Evolutionary conservation across 345 rosid genomes (phyloP), one percentile per base, ranked within the genome.

Genomic region (Moricandia arvensis): DNA sequence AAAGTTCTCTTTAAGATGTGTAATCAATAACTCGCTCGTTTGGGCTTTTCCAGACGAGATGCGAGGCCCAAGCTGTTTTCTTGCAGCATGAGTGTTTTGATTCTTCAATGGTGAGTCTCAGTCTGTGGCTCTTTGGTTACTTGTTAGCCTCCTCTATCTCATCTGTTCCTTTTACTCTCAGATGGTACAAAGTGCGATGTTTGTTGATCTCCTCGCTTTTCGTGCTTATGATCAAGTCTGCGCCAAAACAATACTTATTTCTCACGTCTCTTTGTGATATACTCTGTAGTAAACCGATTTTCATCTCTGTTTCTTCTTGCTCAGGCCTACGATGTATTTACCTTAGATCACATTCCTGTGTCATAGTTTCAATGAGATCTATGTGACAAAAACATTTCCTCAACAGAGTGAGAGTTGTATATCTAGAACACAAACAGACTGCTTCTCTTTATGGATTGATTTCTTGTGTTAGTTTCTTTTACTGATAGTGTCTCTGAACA

Each of bases 151-250:
- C n/a, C 7, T 31, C 35, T 31, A 31, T 31, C 35, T 31, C 7
- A 37, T 37, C 11, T 37, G 8, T 5, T 37, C 8, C 12, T 6
- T 63, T 61, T 33, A 69, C 34, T 59, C 66, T 61, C 88, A 94
- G 97, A 53, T 94, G 97, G 93, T 94, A 59, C 97, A 13, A 91
- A 91, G 83, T 97, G 97, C 1, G 83, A n/a, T n/a, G n/a, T n/a
- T 94, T 70, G 99, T 91, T 77, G 97, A 59, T 91, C 96, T 82
- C 99, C 99, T 8, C n/a, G 96, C 99, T 59, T 94, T 91, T 82
- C 97, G 96, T 59, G 99, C 97, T 67, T 94, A 87, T 83, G 96
- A 90, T 79, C 96, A 94, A 82, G 98, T n/a, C n/a, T n/a, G n/a
- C n/a, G n/a, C n/a, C n/a, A n/a, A n/a, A n/a, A n/a, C n/a, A n/a